phyloP scores from a whole-genome alignment of 176 grass and related monocot species.

The Carex pumila region DNA sequence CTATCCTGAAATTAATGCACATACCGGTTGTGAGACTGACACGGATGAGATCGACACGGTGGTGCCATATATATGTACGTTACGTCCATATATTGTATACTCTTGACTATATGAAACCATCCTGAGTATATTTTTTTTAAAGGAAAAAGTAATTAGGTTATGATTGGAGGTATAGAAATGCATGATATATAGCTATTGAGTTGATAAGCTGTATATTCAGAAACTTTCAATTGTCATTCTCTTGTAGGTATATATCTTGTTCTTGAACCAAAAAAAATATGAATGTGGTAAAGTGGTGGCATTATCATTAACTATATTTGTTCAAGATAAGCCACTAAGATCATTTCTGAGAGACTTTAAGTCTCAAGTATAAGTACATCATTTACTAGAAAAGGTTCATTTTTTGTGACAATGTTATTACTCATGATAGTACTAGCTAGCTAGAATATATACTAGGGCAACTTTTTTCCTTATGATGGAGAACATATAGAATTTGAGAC shows the following conservation, averaged over 20 bases:
- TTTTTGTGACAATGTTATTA: not conserved
- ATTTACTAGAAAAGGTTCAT: not conserved
- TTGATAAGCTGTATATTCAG: no score
- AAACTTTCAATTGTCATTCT: no score
- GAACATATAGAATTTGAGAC: not conserved
- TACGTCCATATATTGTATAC: no score
- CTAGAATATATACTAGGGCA: not conserved
- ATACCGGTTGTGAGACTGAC: no score
- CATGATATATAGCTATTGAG: not conserved
- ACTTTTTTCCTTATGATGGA: not conserved
- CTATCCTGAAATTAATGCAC: no score
- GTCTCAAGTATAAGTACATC: not conserved
- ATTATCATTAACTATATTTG: not conserved
- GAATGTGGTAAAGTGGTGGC: no score
- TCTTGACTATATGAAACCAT: no score
- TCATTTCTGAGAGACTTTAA: not conserved
- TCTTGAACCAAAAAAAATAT: no score
- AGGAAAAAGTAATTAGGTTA: not conserved
- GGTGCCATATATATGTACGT: no score
- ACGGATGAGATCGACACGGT: no score
- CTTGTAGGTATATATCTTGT: no score
- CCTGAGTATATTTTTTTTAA: not conserved
- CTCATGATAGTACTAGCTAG: not conserved
- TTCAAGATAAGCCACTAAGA: slow-evolving; percentile 3
- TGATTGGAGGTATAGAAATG: not conserved